These are phyloP conservation scores for Pilasporangium apinafurcum DNA, from an alignment of 352 stramenopile species.

Conservation along the genomic window DNA sequence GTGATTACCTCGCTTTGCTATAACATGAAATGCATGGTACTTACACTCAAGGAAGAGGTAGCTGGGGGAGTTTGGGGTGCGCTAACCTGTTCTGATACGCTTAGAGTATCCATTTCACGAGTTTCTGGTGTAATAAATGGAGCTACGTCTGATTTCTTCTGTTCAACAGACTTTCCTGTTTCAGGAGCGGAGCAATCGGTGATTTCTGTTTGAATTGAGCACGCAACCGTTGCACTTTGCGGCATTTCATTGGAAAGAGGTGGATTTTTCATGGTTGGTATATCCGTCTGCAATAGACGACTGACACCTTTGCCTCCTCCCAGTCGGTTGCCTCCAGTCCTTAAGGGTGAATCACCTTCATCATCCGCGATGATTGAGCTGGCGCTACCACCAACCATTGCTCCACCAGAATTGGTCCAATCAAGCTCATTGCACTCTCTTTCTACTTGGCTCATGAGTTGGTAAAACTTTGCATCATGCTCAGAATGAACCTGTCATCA, in stretches of 20 bases:
- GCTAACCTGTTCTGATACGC: no score
- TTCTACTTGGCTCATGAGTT: constrained; percentile 76
- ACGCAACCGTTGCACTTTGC: no score
- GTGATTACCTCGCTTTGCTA: no score
- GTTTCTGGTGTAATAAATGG: no score
- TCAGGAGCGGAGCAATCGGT: no score
- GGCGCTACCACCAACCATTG: constrained; percentile 22
- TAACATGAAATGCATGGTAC: no score
- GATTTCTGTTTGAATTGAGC: no score
- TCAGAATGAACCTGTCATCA: constrained; percentile 51
- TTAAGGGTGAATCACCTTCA: neutral
- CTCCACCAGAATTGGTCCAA: constrained; percentile 45
- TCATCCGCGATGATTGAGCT: constrained; percentile 9
- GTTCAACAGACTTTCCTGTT: constrained; percentile 2
- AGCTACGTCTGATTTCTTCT: no score
- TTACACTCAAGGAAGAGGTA: no score
- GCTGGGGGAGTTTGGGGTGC: no score
- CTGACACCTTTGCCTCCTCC: constrained; percentile 27
- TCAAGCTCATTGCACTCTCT: constrained; percentile 65
- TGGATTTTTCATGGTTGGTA: no score
- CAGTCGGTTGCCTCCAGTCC: constrained; percentile 19
- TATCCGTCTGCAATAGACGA: constrained; percentile 17
- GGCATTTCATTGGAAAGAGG: neutral
- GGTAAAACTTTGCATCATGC: constrained; percentile 76
- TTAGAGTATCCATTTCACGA: no score